phyloP scores from a whole-genome alignment of 2,329 filamentous ascomycete genomes.

The Ophiocordyceps camponoti-leonardi region DNA sequence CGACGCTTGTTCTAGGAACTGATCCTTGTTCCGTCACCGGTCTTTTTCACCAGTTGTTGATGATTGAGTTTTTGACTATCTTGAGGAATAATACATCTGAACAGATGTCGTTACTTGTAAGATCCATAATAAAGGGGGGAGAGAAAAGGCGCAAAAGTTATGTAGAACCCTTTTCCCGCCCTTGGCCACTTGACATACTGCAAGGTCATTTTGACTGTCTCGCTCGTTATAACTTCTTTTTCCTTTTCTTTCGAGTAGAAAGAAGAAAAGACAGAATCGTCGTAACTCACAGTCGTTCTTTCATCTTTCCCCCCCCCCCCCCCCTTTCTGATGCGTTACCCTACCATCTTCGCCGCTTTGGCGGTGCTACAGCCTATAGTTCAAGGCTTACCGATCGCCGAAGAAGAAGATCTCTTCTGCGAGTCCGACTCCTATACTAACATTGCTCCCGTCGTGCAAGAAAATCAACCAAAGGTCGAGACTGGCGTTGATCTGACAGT shows the following conservation, averaged over 20 bases:
- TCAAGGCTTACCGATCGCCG: not conserved
- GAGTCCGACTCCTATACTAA: not conserved
- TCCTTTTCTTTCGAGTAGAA: not conserved
- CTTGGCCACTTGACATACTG: no score
- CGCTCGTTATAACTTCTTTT: not conserved
- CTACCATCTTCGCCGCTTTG: not conserved
- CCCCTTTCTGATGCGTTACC: not conserved
- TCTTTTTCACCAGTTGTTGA: no score
- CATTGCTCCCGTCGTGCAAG: not conserved
- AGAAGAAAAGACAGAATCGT: not conserved
- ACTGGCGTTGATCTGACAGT: not conserved
- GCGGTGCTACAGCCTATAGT: not conserved
- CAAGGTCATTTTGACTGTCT: not conserved
- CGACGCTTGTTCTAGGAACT: no score
- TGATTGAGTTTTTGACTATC: no score
- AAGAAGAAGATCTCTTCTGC: not conserved
- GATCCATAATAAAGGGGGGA: no score
- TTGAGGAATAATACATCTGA: no score
- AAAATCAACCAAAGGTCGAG: not conserved
- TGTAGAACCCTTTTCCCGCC: no score
- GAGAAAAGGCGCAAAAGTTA: not conserved
- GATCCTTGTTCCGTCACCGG: no score
- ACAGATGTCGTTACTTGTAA: no score
- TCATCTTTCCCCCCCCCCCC: not conserved
- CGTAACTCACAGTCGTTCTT: not conserved